Percentiles rank a stretch among this genome's conserved stretches.
phyloP scores from a whole-genome alignment of 352 stramenopile genomes.

The Aphanomyces cochlioides region DNA sequence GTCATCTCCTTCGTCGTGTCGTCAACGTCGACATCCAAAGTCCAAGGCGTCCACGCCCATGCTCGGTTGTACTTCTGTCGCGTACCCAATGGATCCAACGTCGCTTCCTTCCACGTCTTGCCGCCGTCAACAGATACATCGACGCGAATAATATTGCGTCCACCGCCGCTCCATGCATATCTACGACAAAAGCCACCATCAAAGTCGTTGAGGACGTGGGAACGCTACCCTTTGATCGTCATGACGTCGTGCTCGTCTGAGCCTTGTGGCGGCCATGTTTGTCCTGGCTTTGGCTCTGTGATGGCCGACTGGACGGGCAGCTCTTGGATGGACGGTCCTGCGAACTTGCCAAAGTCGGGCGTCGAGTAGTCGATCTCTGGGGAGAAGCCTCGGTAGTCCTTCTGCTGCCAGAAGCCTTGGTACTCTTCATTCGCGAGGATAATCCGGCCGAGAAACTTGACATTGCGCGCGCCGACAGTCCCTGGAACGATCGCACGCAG shows the following conservation, averaged over 20 bases:
- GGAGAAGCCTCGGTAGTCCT: slow-evolving; percentile 88
- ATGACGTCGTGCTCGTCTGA: slow-evolving; percentile 64
- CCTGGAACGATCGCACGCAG: slow-evolving; percentile 95
- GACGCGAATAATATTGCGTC: slow-evolving; percentile 94
- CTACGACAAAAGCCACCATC: not conserved
- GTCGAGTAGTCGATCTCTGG: slow-evolving; percentile 82
- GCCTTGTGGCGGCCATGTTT: slow-evolving; percentile 48
- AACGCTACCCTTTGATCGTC: slow-evolving; percentile 87
- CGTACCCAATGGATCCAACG: slow-evolving; percentile 78
- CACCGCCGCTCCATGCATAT: slow-evolving; percentile 89
- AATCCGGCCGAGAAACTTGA: slow-evolving; percentile 97
- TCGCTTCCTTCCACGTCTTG: slow-evolving; percentile 88
- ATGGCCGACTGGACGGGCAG: slow-evolving; percentile 89
- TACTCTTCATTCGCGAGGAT: slow-evolving; percentile 74
- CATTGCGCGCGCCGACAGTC: slow-evolving; percentile 91
- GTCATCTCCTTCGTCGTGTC: slow-evolving; percentile 76
- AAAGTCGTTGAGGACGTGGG: not conserved
- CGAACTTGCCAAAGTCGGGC: slow-evolving; percentile 81
- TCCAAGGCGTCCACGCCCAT: slow-evolving; percentile 96
- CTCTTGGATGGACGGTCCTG: slow-evolving; percentile 87
- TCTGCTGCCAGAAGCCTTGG: slow-evolving; percentile 89
- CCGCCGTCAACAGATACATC: slow-evolving; percentile 94
- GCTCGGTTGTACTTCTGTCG: slow-evolving; percentile 86
- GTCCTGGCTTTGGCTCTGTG: slow-evolving; percentile 71
- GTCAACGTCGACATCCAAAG: slow-evolving; percentile 88